These are phyloP conservation scores for Debaryomyces robertsiae DNA, from an alignment of 1,139 yeast species.

Conservation along the genomic window DNA sequence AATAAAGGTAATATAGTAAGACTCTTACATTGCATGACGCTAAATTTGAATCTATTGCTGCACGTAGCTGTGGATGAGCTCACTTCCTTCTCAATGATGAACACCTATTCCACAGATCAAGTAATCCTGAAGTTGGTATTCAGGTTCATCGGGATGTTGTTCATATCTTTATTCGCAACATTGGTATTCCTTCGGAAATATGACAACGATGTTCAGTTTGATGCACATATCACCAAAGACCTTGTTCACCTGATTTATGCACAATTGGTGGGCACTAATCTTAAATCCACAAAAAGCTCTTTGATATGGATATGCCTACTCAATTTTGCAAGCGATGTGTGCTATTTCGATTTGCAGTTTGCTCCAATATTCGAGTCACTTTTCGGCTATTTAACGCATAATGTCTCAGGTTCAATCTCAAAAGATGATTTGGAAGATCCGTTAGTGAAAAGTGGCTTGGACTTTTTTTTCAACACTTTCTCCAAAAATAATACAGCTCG, in stretches of 20 bases:
- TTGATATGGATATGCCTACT: slow-evolving; percentile 32
- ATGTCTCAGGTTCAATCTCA: slow-evolving; percentile 12
- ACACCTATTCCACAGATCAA: slow-evolving; percentile 12
- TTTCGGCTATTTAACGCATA: slow-evolving; percentile 21
- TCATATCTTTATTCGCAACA: slow-evolving; percentile 21
- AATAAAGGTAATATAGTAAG: slow-evolving; percentile 11
- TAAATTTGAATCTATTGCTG: slow-evolving; percentile 15
- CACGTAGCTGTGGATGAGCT: slow-evolving; percentile 22
- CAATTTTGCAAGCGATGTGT: slow-evolving; percentile 33
- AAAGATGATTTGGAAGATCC: slow-evolving; percentile 18
- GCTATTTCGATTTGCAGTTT: slow-evolving; percentile 29
- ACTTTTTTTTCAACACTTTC: slow-evolving; percentile 29
- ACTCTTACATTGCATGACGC: slow-evolving; percentile 14
- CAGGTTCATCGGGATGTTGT: slow-evolving; percentile 19
- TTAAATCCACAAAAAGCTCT: slow-evolving; percentile 14
- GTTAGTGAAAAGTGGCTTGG: slow-evolving; percentile 28
- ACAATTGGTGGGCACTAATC: slow-evolving; percentile 14
- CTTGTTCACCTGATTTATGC: slow-evolving; percentile 13
- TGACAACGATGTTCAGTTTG: slow-evolving; percentile 3
- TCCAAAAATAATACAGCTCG: slow-evolving; percentile 9
- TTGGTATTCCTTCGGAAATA: slow-evolving; percentile 15
- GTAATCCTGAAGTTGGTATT: slow-evolving; percentile 20
- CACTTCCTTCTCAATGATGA: slow-evolving; percentile 17
- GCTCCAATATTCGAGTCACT: slow-evolving; percentile 23
- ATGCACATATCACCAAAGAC: slow-evolving; percentile 7